Base-by-base conservation (phyloP, 306 rosid genomes). In the Cicer cuneatum region DNA sequence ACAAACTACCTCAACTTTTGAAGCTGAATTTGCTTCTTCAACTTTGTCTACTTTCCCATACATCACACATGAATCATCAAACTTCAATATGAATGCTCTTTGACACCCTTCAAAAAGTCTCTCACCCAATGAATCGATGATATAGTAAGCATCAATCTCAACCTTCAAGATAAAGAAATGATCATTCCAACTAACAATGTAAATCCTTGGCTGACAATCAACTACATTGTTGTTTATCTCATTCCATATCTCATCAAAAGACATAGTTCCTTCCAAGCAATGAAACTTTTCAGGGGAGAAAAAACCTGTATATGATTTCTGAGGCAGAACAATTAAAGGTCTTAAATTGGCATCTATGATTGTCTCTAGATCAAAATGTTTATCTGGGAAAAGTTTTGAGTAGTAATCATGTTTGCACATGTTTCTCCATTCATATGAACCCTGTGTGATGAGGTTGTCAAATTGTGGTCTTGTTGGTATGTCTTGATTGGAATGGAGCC, bases 101-200 rank as follows among this genome's bases (percentile, higher is more conserved):
- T 76, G 37, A 58, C 98, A 93, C 41, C 93, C 92, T 11, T 89
- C 96, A 67, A 73, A 86, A 14, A 93, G 90, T 65, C 97, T 72
- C 83, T 82, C 89, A 0, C 98, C 96, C 43, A 86, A 64, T 0
- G 96, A 88, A 67, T 91, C 98, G 15, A 93, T 71, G 2, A 93
- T 81, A 39, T 93, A 89, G 74, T 72, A 93, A 53, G 93, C 89
- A 37, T 85, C 69, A 12, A 75, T 81, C 45, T 87, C 97, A 12
- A 84, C 81, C 84, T 89, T 89, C 69, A 93, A 56, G 39, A 89
- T 90, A 8, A 89, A 93, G 85, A 91, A 91, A 77, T 93, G 97
- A 76, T 91, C 97, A 4, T 93, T 91, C 98, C 96, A 93, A 76
- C 96, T 86, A 53, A 91, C 92, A 33, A 93, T 89, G 88, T 88